Base-by-base conservation (phyloP, 805 yeast genomes). In the Nakazawaea wyomingensis region DNA sequence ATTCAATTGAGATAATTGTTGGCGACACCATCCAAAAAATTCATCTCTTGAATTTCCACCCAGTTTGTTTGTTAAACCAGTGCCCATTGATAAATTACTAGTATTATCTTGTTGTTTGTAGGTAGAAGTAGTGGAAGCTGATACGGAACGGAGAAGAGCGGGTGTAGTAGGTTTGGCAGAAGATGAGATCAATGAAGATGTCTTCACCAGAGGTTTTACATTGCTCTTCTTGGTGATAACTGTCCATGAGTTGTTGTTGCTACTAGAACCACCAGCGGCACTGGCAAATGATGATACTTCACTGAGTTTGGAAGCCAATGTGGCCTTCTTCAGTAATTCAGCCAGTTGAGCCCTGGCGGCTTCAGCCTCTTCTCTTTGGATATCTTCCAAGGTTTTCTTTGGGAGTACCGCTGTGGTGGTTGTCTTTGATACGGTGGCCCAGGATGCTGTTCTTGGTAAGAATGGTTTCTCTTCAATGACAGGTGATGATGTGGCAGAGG, bases 1-100 rank as follows among this genome's bases (percentile, higher is more conserved):
- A 57, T 86, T 82, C 58, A 91, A 69, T 48, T 74, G 79, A 43
- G 70, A 69, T 71, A 85, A 69, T 49, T 81, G 77, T 3, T 76
- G 58, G 53, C 86, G 76, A 48, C 88, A 82, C 95, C 95, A 85
- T 17, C 68, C 60, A 48, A 85, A 61, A 48, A 85, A 82, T 46
- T 81, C 86, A 57, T 80, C 78, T 16, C 75, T 67, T 17, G 58
- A 57, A 5, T 61, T 57, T 13, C 61, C 27, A 14, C n/a, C 46
- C 37, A 55, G 56, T n/a, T 64, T 55, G 2, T 69, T 53, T 22
- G 46, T 34, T 9, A 48, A 31, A 3, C 48, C 16, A 18, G 48
- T 27, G 13, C 45, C 19, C 10, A 19, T 49, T 49, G 5, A 58
- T 31, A 2, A 71, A 62, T 29, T 29, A 14, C 8, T 14, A 24